Conservation (phyloP, 495 filamentous ascomycete genomes). For the Baudoinia panamericana region DNA sequence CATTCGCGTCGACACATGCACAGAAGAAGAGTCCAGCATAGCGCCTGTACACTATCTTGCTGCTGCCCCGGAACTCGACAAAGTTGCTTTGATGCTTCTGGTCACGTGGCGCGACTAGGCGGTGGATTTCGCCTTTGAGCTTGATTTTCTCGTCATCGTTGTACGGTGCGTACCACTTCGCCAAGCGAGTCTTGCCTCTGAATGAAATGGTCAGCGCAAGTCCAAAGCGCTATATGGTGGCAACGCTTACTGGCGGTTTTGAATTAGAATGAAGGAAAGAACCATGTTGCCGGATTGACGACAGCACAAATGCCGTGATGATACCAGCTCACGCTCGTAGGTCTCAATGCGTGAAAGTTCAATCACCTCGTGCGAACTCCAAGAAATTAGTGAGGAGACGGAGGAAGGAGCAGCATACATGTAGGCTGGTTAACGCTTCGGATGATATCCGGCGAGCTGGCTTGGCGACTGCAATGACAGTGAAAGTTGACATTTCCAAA, state of each 20-base stretch:
- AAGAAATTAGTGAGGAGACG: too few relatives aligned
- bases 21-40: constrained; percentile 98
- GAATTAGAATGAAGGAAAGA: constrained; percentile 89
- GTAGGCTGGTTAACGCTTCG: background rate
- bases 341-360: too few relatives aligned
- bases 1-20: constrained; percentile 96
- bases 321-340: too few relatives aligned
- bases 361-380: too few relatives aligned
- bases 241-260: constrained; percentile 75
- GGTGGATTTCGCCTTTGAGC: constrained; percentile 78
- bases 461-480: too few relatives aligned
- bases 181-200: constrained; percentile 95
- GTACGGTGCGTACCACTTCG: constrained; percentile 98
- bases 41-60: constrained; percentile 86
- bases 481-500: too few relatives aligned
- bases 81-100: constrained; percentile 99
- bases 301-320: too few relatives aligned
- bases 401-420: too few relatives aligned
- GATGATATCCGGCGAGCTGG: too few relatives aligned
- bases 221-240: background rate
- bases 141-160: constrained; percentile 95
- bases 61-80: constrained; percentile 76
- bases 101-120: constrained; percentile 89
- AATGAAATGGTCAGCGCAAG: constrained; percentile 3
- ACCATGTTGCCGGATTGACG: constrained; percentile 51